Evolutionary conservation across 2,329 filamentous ascomycete species (phyloP), one percentile per base, ranked within the genome.

Genomic region (Stemphylium vesicarium): DNA sequence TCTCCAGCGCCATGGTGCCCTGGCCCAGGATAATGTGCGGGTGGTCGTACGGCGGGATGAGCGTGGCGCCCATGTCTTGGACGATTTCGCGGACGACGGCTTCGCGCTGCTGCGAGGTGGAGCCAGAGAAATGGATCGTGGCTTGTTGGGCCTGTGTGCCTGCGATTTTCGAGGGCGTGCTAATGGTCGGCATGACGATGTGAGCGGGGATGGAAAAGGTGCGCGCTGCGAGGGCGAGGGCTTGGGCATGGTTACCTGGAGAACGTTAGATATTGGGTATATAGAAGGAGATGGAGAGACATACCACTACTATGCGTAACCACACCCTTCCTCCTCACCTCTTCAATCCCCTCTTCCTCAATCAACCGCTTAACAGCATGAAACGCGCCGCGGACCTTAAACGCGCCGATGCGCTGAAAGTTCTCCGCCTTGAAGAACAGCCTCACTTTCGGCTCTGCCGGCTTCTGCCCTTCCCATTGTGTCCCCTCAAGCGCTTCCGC

Each of bases 341-440:
- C 59, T 12, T 81, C 82, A 60, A 72, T 18, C 1, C 71, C 71
- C 4, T 60, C 50, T 45, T 85, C 84, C 33, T 88, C 81, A 70
- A 88, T 86, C 69, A 96, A 77, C 52, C 89, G 78, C 67, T 87
- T 83, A 33, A 96, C 72, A 0, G 93, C 92, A 75, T 97, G 91
- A 66, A 96, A 97, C 0, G 93, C 94, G 4, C 94, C 95, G 6
- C 94, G 82, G 13, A 87, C 89, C 79, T 98, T 98, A 81, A 98
- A 98, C 1, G 94, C 94, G 46, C 94, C 95, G 50, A 96, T 87
- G 50, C 87, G 86, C 80, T 98, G 95, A 54, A 91, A 80, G 75
- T 97, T 97, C 81, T 98, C 94, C 76, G 92, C 96, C 80, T 98
- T 98, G 84, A 98, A 96, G 80, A 91, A 95, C 47, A 98, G 81